Base-by-base conservation (phyloP, 2,329 filamentous ascomycete genomes). In the Sporothrix brasiliensis region DNA sequence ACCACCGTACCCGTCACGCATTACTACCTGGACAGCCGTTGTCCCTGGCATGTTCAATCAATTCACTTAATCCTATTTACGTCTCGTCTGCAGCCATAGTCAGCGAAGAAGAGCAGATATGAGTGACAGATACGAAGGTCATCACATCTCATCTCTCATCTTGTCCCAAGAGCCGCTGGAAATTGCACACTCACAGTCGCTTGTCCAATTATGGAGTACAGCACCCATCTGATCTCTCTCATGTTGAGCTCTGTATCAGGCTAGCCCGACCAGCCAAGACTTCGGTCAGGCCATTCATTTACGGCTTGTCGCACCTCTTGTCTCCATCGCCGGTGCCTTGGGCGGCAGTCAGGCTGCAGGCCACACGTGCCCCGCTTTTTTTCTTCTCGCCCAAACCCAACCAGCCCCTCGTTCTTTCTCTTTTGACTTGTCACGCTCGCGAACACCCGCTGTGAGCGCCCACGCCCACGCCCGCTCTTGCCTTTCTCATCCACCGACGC, bases 291-390 rank as follows among this genome's bases (percentile, higher is more conserved):
- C 58, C 7, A 27, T 16, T 39, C 11, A 27, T 39, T 60, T 34
- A 60, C 52, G 3, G 24, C 34, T 41, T 27, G 39, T 47, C 21
- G 39, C 39, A 63, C 19, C 58, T 34, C 34, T 34, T 7, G 34
- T 58, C 27, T 13, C 27, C 49, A 50, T 50, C 19, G 49, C 49
- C 49, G 16, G 16, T 50, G 14, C 34, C 6, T 56, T 67, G 49
- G 65, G 49, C 65, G 65, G 65, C 34, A 39, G 65, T 54, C 65
- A 54, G 63, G 34, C 6, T 34, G 34, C 34, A 34, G 34, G 49
- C 65, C 54, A 34, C 63, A 44, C 39, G 5, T 13, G 49, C 65
- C 41, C 66, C 24, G 21, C 66, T 68, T 68, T 68, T 63, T 52
- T 49, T 19, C 49, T 49, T 30, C n/a, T 47, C 11, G 41, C 61